phyloP scores from a whole-genome alignment of 116 monocot genomes.

The Zostera marina region DNA sequence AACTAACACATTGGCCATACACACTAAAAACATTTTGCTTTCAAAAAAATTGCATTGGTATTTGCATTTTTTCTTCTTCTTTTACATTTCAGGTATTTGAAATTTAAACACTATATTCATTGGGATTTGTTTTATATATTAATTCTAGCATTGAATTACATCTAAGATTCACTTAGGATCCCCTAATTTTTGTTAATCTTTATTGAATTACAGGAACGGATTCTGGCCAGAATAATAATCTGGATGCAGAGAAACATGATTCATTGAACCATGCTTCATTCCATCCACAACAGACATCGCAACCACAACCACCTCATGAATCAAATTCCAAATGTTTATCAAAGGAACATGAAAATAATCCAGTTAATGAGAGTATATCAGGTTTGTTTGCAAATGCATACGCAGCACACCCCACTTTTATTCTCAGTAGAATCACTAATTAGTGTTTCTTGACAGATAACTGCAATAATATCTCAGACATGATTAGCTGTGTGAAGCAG shows the following conservation, averaged over 20 bases:
- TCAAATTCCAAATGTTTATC: constrained; percentile 13
- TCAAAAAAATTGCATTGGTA: too few species aligned
- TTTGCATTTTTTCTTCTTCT: too few species aligned
- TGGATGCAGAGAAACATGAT: constrained; percentile 3
- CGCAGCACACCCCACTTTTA: not conserved
- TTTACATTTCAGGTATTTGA: too few species aligned
- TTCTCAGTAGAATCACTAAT: not conserved
- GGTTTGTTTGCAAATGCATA: constrained; percentile 7
- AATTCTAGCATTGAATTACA: too few species aligned
- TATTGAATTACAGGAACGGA: constrained; percentile 2
- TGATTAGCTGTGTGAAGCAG: constrained; percentile 25
- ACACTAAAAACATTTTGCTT: too few species aligned
- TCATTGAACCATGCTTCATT: not conserved
- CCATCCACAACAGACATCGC: too few species aligned
- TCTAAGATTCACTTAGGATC: too few species aligned
- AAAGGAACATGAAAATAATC: constrained; percentile 14
- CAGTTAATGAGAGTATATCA: constrained; percentile 5
- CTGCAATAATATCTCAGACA: constrained; percentile 25
- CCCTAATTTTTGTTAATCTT: too few species aligned
- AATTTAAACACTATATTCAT: too few species aligned
- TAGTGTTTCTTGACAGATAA: constrained; percentile 10
- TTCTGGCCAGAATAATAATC: constrained; percentile 24
- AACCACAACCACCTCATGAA: constrained; percentile 14
- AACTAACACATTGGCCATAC: too few species aligned
- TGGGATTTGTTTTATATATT: too few species aligned